Conservation (phyloP, 2,329 filamentous ascomycete genomes). For the Thielaviopsis populi region DNA sequence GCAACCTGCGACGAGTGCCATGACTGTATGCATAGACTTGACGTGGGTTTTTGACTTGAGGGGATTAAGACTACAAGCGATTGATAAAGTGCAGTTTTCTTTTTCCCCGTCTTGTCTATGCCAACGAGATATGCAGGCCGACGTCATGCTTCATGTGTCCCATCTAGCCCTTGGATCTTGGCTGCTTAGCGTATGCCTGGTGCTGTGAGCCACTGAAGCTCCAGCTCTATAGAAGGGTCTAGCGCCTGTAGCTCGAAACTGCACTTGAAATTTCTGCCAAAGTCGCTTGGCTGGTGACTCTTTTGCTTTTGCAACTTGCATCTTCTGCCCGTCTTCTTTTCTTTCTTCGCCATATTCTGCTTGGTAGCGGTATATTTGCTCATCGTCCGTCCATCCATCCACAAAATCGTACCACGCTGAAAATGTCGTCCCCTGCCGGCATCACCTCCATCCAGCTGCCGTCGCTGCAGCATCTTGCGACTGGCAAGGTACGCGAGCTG, state of each 20-base stretch:
- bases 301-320: conserved; percentile 1
- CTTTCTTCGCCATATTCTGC: not conserved
- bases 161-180: not conserved
- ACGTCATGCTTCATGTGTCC: not conserved
- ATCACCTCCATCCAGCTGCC: conserved; percentile 23
- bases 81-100: too few species aligned
- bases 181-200: not conserved
- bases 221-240: not conserved
- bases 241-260: not conserved
- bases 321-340: not conserved
- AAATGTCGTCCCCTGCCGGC: conserved; percentile 18
- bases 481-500: conserved; percentile 64
- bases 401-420: not conserved
- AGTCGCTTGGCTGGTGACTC: conserved; percentile 12
- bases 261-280: conserved; percentile 8
- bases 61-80: too few species aligned
- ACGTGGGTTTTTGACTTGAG: too few species aligned
- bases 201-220: not conserved
- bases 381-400: not conserved
- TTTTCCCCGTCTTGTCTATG: too few species aligned
- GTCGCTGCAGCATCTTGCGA: conserved; percentile 25
- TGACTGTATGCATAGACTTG: too few species aligned
- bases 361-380: not conserved
- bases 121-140: not conserved
- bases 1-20: too few species aligned